Evolutionary conservation across 2,329 filamentous ascomycete species (phyloP), one percentile per base, ranked within the genome.

Genomic region (Xenoacremonium recifei): DNA sequence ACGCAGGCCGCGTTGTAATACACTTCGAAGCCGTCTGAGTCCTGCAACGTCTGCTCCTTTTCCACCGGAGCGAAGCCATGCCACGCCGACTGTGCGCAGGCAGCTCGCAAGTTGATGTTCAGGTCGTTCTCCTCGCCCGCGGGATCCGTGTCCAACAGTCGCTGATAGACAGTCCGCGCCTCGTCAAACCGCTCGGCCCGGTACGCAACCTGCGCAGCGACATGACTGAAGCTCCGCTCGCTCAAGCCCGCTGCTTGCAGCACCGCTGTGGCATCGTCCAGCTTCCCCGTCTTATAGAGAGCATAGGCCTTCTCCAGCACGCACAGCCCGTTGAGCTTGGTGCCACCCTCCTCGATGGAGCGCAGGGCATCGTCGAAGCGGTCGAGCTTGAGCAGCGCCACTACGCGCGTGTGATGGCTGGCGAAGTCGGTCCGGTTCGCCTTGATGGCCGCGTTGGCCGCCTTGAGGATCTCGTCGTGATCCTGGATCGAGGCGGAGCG

Each of bases 311-410:
- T 84, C 64, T 91, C 88, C 32, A 91, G 72, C 13, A 68, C 59
- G 51, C 84, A 87, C 43, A 68, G 67, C 29, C 77, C 69, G 59
- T 83, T 79, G 43, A 91, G 67, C 49, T 69, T 71, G 44, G 77
- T 71, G 36, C 82, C 81, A 15, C 74, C 81, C 25, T 82, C 79
- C 45, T 82, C 77, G 45, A 92, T 76, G 41, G 80, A 76, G 45
- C 80, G 80, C 35, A 89, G 70, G 34, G 86, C 87, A 63, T 93
- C 88, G 43, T 87, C 80, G 64, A 85, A 93, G 44, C 87, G 85
- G 65, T 93, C 89, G 54, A 93, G 79, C 62, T 90, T 89, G 49
- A 93, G 73, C 16, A 93, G 76, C 17, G 88, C 87, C 33, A 92
- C 77, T 12, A 85, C 76, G 47, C 85, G 84, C 25, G 82, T 84